These are phyloP conservation scores for Linnemannia zychae DNA, from an alignment of 192 early-diverging fungal genomes.

Conservation along the genomic window DNA sequence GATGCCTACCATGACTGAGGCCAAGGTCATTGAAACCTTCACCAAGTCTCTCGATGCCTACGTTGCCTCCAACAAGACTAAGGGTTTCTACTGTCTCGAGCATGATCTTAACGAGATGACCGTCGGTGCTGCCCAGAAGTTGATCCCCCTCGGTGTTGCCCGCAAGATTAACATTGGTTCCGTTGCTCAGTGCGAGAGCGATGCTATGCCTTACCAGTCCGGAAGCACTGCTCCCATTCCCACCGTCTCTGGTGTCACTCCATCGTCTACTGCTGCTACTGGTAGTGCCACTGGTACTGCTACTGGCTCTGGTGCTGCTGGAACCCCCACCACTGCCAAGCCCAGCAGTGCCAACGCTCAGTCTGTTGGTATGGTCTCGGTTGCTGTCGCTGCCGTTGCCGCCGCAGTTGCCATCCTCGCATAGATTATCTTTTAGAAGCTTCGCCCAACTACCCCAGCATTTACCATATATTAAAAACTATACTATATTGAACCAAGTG, in stretches of 20 bases:
- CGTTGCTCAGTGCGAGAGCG: slow-evolving; percentile 30
- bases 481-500: no score
- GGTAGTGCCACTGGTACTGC: not conserved
- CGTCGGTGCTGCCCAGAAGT: slow-evolving; percentile 27
- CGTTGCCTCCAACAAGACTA: slow-evolving; percentile 40
- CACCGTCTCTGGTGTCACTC: slow-evolving; percentile 13
- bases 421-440: slow-evolving; percentile 19
- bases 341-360: slow-evolving; percentile 7
- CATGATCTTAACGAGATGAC: slow-evolving; percentile 30
- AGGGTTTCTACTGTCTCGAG: slow-evolving; percentile 52
- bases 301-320: not conserved
- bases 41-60: slow-evolving; percentile 22
- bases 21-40: slow-evolving; percentile 3
- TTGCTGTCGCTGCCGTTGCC: slow-evolving; percentile 9
- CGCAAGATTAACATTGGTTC: slow-evolving; percentile 33
- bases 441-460: no score
- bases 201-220: slow-evolving; percentile 26
- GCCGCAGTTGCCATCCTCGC: slow-evolving; percentile 12
- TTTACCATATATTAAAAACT: no score
- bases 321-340: slow-evolving; percentile 7
- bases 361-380: not conserved
- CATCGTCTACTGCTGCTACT: not conserved
- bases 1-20: slow-evolving; percentile 22
- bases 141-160: slow-evolving; percentile 33
- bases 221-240: slow-evolving; percentile 29